These are phyloP conservation scores for Naematelia encephala DNA, from an alignment of 768 basidiomycete species.

Conservation along the genomic window DNA sequence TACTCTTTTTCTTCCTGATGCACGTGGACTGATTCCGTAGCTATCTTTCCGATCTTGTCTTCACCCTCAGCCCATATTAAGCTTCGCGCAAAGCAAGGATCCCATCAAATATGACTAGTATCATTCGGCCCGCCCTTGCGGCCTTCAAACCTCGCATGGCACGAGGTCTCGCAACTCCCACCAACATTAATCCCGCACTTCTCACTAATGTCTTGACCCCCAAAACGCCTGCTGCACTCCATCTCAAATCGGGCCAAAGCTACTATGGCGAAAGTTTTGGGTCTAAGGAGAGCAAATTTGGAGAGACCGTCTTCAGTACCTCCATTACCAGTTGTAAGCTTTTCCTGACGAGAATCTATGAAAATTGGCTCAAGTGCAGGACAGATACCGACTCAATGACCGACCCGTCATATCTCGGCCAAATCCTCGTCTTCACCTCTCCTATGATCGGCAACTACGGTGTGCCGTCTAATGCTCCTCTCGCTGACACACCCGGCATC, in stretches of 20 bases:
- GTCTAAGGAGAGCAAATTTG: conserved; percentile 76
- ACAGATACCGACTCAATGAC: conserved; percentile 99
- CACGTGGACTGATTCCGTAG: conserved; percentile 5
- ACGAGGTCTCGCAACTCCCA: conserved; percentile 41
- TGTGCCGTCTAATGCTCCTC: conserved; percentile 69
- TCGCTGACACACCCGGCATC: conserved; percentile 61
- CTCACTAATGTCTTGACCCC: conserved; percentile 43
- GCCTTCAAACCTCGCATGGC: conserved; percentile 16
- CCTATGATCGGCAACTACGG: conserved; percentile 99
- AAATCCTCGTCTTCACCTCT: conserved; percentile 97
- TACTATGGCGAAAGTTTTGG: conserved; percentile 89
- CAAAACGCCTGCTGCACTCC: conserved; percentile 70
- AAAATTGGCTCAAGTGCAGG: background rate
- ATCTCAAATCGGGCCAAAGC: conserved; percentile 89
- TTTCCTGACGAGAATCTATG: background rate
- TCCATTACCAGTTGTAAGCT: conserved; percentile 91
- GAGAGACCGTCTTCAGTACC: conserved; percentile 98
- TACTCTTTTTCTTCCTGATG: background rate
- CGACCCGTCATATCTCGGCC: conserved; percentile 95
- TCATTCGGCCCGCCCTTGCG: background rate
- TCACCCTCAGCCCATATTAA: conserved; percentile 27
- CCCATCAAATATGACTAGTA: conserved; percentile 4
- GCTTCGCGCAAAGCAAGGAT: background rate
- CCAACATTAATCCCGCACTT: conserved; percentile 18
- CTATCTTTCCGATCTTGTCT: conserved; percentile 48